Base-by-base conservation (phyloP, 441 rosid species). In the Pelargonium myrrhifolium region DNA sequence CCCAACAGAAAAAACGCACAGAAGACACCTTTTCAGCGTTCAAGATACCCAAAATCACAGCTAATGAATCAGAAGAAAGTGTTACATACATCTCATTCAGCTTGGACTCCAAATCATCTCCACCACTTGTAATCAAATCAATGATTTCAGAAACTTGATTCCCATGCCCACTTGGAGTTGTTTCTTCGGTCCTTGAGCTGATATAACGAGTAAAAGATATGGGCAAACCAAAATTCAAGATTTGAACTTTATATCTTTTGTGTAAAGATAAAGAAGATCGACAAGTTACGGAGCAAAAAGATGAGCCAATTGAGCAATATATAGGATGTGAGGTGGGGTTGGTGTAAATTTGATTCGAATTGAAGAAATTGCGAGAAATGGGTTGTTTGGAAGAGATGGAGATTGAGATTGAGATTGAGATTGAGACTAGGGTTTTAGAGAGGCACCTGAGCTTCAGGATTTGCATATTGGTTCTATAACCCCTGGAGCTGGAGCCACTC, bases 1-100 rank as follows among this genome's bases (percentile, higher is more conserved):
- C 37, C 88, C 88, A 86, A 55, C 58, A 42, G 73, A 81, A 78
- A 73, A 84, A 86, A 31, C 73, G 74, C 62, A 82, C 64, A 28
- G 81, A 82, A 47, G 84, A 61, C 40, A 76, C 72, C 70, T 76
- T 83, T 62, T 74, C 68, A 9, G 40, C 8, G 75, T 78, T 84
- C 71, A 86, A 77, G n/a, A 66, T 65, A 43, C 26, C 62, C 60
- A 81, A 71, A 49, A 86, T 73, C 62, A 49, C 39, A 42, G n/a
- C 15, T 7, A 63, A 40, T 2, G 78, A 71, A 53, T 67, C 59
- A 71, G 62, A 20, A 53, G 86, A 80, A 31, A 80, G 67, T 26
- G 76, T 76, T 45, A 75, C 69, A 58, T 75, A 67, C 77, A 78
- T 62, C 12, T 37, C 62, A 68, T 68, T 37, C 80, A 86, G 75